Conservation (phyloP, 148 eudicot species). For the Linanthus parryae region DNA sequence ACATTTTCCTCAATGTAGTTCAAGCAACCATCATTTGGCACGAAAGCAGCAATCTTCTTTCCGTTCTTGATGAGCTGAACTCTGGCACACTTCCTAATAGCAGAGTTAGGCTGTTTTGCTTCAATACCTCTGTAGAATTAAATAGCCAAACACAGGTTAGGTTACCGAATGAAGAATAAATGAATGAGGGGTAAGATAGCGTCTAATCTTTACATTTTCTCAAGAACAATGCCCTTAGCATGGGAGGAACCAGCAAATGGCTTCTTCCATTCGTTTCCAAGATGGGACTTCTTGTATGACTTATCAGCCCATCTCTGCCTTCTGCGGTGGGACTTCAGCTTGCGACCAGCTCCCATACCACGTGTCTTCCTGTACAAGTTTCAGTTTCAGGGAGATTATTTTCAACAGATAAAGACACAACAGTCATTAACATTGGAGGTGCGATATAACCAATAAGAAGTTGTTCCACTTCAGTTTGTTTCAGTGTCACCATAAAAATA, state of each 20-base stretch:
- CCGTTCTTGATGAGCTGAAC: conserved; percentile 47
- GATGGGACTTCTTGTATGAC: conserved; percentile 79
- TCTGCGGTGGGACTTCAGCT: conserved; percentile 79
- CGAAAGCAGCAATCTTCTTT: conserved; percentile 47
- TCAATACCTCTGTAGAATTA: conserved; percentile 32
- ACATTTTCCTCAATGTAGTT: conserved; percentile 50
- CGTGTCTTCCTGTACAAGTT: no score
- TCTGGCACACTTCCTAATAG: conserved; percentile 42
- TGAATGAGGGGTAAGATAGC: not conserved
- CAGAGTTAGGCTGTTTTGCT: conserved; percentile 50
- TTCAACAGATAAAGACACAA: no score
- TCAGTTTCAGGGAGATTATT: no score
- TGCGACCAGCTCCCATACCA: conserved; percentile 93
- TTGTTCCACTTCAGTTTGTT: no score
- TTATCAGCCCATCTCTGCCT: conserved; percentile 88
- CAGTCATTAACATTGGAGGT: no score
- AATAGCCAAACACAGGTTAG: not conserved
- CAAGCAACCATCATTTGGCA: conserved; percentile 48
- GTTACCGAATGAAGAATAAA: not conserved
- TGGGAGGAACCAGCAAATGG: conserved; percentile 85
- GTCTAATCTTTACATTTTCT: conserved; percentile 49
- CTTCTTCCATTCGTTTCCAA: conserved; percentile 89
- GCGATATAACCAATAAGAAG: no score
- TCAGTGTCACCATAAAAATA: no score
- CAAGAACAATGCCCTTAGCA: conserved; percentile 84